phyloP scores from a whole-genome alignment of 1,139 yeast species.

The Sugiyamaella japonica region DNA sequence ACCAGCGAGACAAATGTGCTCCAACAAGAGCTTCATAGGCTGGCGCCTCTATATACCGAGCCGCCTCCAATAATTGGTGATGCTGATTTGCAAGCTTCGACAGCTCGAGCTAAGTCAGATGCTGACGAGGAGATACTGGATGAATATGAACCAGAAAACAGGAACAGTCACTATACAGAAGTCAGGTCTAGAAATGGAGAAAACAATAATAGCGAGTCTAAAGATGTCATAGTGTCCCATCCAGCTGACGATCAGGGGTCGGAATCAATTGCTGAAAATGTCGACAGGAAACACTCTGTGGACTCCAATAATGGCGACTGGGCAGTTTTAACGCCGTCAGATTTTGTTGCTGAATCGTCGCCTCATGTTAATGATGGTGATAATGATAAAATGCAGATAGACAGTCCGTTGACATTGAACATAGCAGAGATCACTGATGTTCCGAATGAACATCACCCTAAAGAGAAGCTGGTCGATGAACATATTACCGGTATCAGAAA shows the following conservation, averaged over 20 bases:
- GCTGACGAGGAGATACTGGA: background rate
- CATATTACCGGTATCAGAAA: background rate
- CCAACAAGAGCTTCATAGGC: conserved; percentile 32
- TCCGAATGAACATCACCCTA: no score
- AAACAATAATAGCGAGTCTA: background rate
- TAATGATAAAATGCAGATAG: no score
- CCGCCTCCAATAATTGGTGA: conserved; percentile 28
- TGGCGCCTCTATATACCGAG: conserved; percentile 32
- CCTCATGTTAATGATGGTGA: no score
- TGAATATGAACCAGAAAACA: background rate
- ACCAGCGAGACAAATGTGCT: conserved; percentile 37
- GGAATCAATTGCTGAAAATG: background rate
- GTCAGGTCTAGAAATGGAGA: background rate
- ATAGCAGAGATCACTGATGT: no score
- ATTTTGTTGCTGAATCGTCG: no score
- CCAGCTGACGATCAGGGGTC: background rate
- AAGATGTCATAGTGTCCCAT: background rate
- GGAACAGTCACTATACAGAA: no score
- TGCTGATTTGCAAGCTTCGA: background rate
- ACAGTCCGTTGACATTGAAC: no score
- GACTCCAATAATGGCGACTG: background rate
- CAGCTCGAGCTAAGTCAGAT: background rate
- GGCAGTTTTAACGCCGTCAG: no score
- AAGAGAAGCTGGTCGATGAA: background rate
- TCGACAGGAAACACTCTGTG: background rate